Percentiles rank a stretch among this genome's conserved stretches.
Conservation (phyloP, 371 early-diverging fungal species). For the Enterospora canceri region DNA sequence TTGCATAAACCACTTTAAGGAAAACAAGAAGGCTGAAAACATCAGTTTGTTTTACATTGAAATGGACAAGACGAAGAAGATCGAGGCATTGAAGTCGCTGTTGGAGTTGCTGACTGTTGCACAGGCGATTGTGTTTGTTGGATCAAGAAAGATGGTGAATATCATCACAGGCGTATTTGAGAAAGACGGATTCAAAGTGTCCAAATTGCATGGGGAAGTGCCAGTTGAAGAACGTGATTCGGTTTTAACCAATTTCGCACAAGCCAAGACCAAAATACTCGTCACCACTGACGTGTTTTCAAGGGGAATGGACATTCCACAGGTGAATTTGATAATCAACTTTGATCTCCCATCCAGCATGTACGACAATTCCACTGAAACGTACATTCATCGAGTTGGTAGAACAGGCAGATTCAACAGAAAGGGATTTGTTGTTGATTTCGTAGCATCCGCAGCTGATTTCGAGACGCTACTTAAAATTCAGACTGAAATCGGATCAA, state of each 20-base stretch:
- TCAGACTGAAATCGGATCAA: neutral
- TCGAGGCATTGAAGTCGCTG: slow-evolving; percentile 66
- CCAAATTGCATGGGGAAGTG: slow-evolving; percentile 73
- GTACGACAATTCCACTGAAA: slow-evolving; percentile 67
- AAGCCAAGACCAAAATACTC: slow-evolving; percentile 75
- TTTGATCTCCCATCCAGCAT: slow-evolving; percentile 73
- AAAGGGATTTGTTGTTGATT: slow-evolving; percentile 81
- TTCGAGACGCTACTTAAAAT: neutral
- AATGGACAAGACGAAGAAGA: slow-evolving; percentile 61
- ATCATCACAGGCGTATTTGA: slow-evolving; percentile 64
- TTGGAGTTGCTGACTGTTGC: slow-evolving; percentile 78
- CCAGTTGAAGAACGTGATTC: slow-evolving; percentile 68
- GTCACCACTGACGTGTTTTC: slow-evolving; percentile 56
- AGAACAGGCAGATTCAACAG: slow-evolving; percentile 93
- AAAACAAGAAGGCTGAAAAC: slow-evolving; percentile 75
- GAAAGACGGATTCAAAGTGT: slow-evolving; percentile 68
- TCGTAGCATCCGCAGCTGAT: slow-evolving; percentile 59
- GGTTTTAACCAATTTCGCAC: slow-evolving; percentile 77
- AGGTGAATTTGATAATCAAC: slow-evolving; percentile 88
- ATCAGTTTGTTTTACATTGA: slow-evolving; percentile 92
- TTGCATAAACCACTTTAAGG: slow-evolving; percentile 70
- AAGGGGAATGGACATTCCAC: slow-evolving; percentile 58
- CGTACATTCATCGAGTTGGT: slow-evolving; percentile 92
- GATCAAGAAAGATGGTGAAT: slow-evolving; percentile 67
- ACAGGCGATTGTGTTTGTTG: slow-evolving; percentile 86